phyloP scores from a whole-genome alignment of 2,329 filamentous ascomycete species.

The Lachnellula suecica region DNA sequence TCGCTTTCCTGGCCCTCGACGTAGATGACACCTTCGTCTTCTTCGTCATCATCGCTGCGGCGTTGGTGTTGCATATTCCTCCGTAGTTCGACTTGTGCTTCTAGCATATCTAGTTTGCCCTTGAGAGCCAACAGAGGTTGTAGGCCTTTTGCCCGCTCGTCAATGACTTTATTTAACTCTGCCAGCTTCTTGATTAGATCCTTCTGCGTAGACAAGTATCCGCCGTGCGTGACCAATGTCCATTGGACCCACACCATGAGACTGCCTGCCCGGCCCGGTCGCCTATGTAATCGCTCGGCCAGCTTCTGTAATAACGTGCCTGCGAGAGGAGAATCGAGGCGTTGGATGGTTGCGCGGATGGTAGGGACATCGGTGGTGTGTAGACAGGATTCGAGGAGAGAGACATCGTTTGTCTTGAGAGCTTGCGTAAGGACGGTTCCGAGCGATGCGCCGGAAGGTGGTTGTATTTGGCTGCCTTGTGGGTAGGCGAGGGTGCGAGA shows the following conservation, averaged over 20 bases:
- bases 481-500: constrained; percentile 23
- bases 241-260: constrained; percentile 96
- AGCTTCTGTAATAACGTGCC: constrained; percentile 77
- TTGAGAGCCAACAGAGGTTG: constrained; percentile 84
- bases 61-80: constrained; percentile 59
- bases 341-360: constrained; percentile 85
- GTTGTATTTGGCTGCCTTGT: constrained; percentile 23
- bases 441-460: constrained; percentile 74
- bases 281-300: constrained; percentile 80
- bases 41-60: constrained; percentile 42
- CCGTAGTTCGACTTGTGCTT: constrained; percentile 82
- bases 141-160: constrained; percentile 80
- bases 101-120: constrained; percentile 92
- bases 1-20: constrained; percentile 72
- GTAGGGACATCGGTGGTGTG: constrained; percentile 74
- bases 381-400: constrained; percentile 89
- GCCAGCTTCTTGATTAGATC: constrained; percentile 76
- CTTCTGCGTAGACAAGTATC: constrained; percentile 83
- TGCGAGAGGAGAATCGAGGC: constrained; percentile 82
- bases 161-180: constrained; percentile 81
- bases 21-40: constrained; percentile 69
- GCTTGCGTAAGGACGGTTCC: constrained; percentile 92
- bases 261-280: constrained; percentile 84
- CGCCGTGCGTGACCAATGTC: constrained; percentile 89
- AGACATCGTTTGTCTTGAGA: constrained; percentile 85